A percentile compares a stretch with the other conserved stretches of the same genome.
phyloP scores from a whole-genome alignment of 352 stramenopile species.

The Globisporangium okanoganense region DNA sequence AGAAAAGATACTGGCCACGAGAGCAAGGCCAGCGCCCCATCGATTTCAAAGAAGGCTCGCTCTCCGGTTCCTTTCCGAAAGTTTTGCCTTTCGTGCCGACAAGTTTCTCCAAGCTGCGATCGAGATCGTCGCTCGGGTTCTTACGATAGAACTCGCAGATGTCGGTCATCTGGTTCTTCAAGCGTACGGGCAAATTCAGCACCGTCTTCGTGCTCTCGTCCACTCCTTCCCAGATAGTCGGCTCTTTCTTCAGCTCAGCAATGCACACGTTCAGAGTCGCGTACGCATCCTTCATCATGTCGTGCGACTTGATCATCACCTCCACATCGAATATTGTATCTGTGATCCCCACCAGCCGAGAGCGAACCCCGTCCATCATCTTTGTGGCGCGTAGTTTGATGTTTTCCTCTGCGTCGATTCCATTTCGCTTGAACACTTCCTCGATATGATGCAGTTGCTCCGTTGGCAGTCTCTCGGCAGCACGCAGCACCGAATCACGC shows the following conservation, averaged over 20 bases:
- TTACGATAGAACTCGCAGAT: background rate
- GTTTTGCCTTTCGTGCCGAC: background rate
- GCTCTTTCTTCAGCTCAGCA: slow-evolving; percentile 13
- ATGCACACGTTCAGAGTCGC: slow-evolving; percentile 7
- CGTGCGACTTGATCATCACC: slow-evolving; percentile 12
- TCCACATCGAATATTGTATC: slow-evolving; percentile 30
- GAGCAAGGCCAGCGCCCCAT: background rate
- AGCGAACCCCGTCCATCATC: slow-evolving; percentile 17
- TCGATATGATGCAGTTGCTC: background rate
- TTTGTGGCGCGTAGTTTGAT: background rate
- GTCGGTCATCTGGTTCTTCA: slow-evolving; percentile 6
- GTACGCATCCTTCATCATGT: too few species aligned
- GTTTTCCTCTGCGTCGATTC: background rate
- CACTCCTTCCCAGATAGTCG: background rate
- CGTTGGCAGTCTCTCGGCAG: background rate
- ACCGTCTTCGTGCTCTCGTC: background rate
- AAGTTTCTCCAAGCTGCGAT: background rate
- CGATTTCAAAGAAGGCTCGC: background rate
- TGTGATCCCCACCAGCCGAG: slow-evolving; percentile 10
- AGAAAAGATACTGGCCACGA: background rate
- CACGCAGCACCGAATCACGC: background rate
- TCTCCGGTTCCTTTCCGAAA: background rate
- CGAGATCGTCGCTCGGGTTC: background rate
- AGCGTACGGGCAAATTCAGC: slow-evolving; percentile 1
- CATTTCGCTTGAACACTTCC: background rate